Conservation (phyloP, 179 eudicot genomes). For the Silene noctiflora region DNA sequence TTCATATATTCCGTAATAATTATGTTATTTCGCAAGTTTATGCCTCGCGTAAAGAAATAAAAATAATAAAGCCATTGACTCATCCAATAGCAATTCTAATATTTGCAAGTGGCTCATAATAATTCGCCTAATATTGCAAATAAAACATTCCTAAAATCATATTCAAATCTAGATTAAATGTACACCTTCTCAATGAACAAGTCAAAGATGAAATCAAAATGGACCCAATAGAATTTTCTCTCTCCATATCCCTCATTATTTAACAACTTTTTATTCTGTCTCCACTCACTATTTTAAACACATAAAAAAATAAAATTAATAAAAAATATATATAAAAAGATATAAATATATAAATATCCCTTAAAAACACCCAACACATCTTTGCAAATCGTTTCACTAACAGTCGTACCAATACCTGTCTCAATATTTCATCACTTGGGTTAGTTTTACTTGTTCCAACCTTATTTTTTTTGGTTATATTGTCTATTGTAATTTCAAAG, state of each 20-base stretch:
- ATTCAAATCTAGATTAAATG: too few species aligned
- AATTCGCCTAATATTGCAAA: too few species aligned
- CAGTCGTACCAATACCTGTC: neutral
- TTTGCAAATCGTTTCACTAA: neutral
- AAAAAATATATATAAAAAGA: neutral
- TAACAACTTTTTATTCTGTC: neutral
- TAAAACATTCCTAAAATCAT: too few species aligned
- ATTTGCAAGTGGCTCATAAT: too few species aligned
- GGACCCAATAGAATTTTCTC: constrained; percentile 16
- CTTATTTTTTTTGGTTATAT: neutral
- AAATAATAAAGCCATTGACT: too few species aligned
- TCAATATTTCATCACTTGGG: constrained; percentile 11
- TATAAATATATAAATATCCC: neutral
- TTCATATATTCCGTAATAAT: too few species aligned
- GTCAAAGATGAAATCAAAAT: neutral
- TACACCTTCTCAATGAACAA: neutral
- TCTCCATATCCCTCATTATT: neutral
- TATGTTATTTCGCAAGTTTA: too few species aligned
- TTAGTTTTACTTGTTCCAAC: neutral
- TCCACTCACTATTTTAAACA: neutral
- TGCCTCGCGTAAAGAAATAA: too few species aligned
- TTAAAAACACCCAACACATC: neutral
- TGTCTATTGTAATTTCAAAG: neutral
- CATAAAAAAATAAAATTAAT: neutral
- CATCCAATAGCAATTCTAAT: too few species aligned